phyloP scores from a whole-genome alignment of 768 basidiomycete species.

The Suillus plorans region DNA sequence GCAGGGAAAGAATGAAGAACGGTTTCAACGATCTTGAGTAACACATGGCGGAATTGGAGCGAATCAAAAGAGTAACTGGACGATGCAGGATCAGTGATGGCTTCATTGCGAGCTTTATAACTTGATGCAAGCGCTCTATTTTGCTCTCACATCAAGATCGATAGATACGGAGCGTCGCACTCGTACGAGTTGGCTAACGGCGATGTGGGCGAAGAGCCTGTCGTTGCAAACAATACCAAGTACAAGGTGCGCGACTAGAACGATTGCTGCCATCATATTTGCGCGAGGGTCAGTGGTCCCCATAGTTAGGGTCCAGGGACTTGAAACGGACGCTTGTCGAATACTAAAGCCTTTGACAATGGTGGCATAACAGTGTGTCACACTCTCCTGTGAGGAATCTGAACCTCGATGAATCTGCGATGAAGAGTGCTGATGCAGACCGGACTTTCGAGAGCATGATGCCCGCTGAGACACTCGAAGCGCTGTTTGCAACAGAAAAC shows the following conservation, averaged over 20 bases:
- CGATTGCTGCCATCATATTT: background rate
- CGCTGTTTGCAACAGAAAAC: too few species aligned
- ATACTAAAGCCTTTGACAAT: background rate
- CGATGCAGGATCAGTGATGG: background rate
- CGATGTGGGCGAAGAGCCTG: background rate
- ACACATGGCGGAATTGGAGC: background rate
- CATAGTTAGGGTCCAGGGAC: background rate
- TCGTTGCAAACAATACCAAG: background rate
- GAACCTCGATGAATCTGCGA: too few species aligned
- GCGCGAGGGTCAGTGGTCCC: background rate
- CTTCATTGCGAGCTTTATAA: background rate
- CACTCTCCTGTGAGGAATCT: too few species aligned
- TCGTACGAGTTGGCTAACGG: background rate
- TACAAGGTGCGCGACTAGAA: background rate
- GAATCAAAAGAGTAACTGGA: background rate
- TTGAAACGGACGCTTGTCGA: background rate
- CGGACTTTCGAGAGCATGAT: too few species aligned
- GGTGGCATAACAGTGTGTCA: slow-evolving; percentile 2
- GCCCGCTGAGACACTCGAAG: too few species aligned
- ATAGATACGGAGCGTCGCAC: too few species aligned
- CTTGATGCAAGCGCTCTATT: background rate
- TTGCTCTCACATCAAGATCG: background rate
- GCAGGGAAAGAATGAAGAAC: background rate
- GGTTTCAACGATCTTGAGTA: background rate
- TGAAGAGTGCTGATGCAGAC: too few species aligned